Base-by-base conservation (phyloP, 768 basidiomycete genomes). In the Russula dissimulans region DNA sequence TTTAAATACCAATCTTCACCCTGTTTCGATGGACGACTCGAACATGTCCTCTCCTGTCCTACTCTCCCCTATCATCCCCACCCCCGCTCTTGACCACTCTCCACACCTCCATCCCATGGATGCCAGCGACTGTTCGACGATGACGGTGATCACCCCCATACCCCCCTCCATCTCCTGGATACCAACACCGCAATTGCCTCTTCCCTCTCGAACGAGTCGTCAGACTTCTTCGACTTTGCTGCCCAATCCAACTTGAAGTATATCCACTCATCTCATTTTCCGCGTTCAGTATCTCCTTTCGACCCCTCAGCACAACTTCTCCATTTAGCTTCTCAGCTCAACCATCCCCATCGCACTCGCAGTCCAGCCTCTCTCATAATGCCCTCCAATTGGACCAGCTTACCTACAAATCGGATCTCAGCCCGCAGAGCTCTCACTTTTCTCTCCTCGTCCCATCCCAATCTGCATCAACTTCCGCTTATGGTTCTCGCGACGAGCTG, bases 131-230 rank as follows among this genome's bases (percentile, higher is more conserved):
- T 66, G 54, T 18, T 64, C 34, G 60, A 59, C 9, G 65, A 66
- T 17, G 65, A 66, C 22, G 65, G 65, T 12, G 65, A 66, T 31
- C 46, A 65, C 45, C 63, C 58, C 3, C 63, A 61, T 11, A 66
- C 65, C 4, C 65, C 65, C 14, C 63, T 66, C 45, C 63, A 66
- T 14, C 17, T 56, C 5, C 56, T 60, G 4, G 59, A 66, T 43
- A 32, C 48, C 18, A 57, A 45, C 49, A 53, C 45, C 22, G 29
- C 48, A 52, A 64, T 64, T 26, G 59, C 45, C 32, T 26, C 55
- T 17, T 62, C 61, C 29, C 47, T 57, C 2, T 54, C 52, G 34
- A 60, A 41, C 56, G 45, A 46, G 31, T 60, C 65, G 12, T 29
- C 62, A 12, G 54, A 64, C 52, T 46, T 49, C 34, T 59, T 64